Percentiles rank a stretch among this genome's conserved stretches.
phyloP scores from a whole-genome alignment of 148 eudicot genomes.

The Diospyros kaki region DNA sequence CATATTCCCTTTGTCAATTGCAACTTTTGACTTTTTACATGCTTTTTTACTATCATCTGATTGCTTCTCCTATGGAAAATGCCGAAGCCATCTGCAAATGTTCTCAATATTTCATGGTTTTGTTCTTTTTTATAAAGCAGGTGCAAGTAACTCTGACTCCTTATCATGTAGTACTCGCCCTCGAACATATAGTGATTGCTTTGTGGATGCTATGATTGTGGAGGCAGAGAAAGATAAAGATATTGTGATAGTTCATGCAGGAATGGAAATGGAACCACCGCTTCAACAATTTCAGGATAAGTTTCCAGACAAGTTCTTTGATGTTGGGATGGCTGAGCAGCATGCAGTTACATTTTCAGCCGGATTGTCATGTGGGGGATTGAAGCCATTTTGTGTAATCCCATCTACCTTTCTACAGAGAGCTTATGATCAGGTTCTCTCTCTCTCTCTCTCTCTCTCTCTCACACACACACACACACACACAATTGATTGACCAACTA shows the following conservation, averaged over 20 bases:
- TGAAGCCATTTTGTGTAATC: slow-evolving; percentile 86
- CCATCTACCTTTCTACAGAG: slow-evolving; percentile 88
- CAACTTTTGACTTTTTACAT: background rate
- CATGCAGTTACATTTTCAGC: slow-evolving; percentile 97
- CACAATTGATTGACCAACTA: too few relatives aligned
- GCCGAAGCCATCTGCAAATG: background rate
- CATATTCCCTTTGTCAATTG: background rate
- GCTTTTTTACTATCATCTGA: background rate
- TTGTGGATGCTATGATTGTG: slow-evolving; percentile 53
- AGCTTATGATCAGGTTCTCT: slow-evolving; percentile 86
- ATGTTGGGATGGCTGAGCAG: slow-evolving; percentile 94
- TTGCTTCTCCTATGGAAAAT: background rate
- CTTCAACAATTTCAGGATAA: slow-evolving; percentile 47
- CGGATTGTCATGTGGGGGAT: slow-evolving; percentile 84
- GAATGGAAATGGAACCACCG: slow-evolving; percentile 69
- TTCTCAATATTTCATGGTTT: slow-evolving; percentile 5
- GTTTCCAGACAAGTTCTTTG: slow-evolving; percentile 74
- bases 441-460: slow-evolving; percentile 8
- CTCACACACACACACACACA: background rate
- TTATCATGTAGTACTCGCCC: slow-evolving; percentile 26
- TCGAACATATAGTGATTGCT: slow-evolving; percentile 63
- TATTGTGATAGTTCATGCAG: slow-evolving; percentile 79
- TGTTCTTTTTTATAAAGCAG: slow-evolving; percentile 26
- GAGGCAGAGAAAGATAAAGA: slow-evolving; percentile 72
- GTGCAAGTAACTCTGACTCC: slow-evolving; percentile 25